Evolutionary conservation across 1,284 basidiomycete genomes (phyloP).

Genomic region (Ustilago trichophora): DNA sequence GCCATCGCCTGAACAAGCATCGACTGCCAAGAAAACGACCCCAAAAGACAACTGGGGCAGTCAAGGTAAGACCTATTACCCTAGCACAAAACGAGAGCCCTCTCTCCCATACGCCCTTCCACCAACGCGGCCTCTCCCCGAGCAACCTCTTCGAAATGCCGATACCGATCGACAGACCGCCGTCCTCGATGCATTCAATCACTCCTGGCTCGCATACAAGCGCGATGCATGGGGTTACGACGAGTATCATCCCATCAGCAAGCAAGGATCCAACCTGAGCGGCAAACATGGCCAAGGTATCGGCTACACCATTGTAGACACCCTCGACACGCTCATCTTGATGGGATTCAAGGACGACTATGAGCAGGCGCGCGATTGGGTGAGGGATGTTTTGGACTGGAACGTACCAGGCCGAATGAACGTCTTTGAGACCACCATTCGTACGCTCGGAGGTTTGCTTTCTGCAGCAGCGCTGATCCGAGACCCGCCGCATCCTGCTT

Average conservation of each 20-base stretch:
- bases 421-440: conserved; percentile 90
- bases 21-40: background rate
- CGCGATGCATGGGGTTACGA: conserved; percentile 63
- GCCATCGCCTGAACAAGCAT: background rate
- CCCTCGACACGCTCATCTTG: conserved; percentile 80
- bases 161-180: conserved; percentile 46
- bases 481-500: conserved; percentile 44
- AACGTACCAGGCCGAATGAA: conserved; percentile 83
- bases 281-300: conserved; percentile 45
- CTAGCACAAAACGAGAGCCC: conserved; percentile 8
- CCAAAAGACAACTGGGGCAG: conserved; percentile 4
- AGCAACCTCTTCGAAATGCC: conserved; percentile 34
- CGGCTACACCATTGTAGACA: conserved; percentile 67
- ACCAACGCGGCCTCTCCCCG: conserved; percentile 39
- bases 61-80: background rate
- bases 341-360: conserved; percentile 86
- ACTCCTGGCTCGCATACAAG: conserved; percentile 62
- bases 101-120: conserved; percentile 44
- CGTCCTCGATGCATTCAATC: conserved; percentile 55
- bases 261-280: conserved; percentile 56
- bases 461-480: conserved; percentile 71
- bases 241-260: conserved; percentile 63
- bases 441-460: conserved; percentile 82
- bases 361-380: conserved; percentile 79
- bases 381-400: conserved; percentile 76